These are phyloP conservation scores for Rhododendron henanense DNA, from an alignment of 148 eudicot species.

Conservation along the genomic window DNA sequence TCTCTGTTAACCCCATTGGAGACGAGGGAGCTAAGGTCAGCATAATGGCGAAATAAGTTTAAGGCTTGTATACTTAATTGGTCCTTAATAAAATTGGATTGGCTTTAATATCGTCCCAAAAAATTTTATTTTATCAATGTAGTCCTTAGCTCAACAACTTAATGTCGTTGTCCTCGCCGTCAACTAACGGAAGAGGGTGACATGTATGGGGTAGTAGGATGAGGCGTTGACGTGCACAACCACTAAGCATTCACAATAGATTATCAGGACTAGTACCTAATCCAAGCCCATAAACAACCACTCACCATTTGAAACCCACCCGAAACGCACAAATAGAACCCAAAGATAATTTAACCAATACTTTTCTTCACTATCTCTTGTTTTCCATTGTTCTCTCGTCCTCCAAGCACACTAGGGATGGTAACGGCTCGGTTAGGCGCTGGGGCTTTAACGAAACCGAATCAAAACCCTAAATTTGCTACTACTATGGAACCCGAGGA, in stretches of 20 bases:
- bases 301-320: not conserved
- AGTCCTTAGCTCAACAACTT: not conserved
- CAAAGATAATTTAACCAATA: not conserved
- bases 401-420: not conserved
- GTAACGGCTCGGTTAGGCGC: not conserved
- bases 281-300: not conserved
- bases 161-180: not conserved
- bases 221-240: not conserved
- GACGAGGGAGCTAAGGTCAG: slow-evolving; percentile 94
- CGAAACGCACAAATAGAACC: not conserved
- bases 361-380: not conserved
- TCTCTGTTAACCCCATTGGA: slow-evolving; percentile 84
- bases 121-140: not conserved
- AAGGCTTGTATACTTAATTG: not conserved
- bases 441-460: not conserved
- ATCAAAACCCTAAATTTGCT: not conserved
- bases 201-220: not conserved
- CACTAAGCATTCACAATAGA: not conserved
- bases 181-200: not conserved
- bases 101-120: not conserved
- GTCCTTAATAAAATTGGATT: not conserved
- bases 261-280: not conserved
- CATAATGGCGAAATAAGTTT: not conserved
- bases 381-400: not conserved
- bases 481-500: not conserved